phyloP scores from a whole-genome alignment of 2,329 filamentous ascomycete genomes.

The Colletotrichum sp. region DNA sequence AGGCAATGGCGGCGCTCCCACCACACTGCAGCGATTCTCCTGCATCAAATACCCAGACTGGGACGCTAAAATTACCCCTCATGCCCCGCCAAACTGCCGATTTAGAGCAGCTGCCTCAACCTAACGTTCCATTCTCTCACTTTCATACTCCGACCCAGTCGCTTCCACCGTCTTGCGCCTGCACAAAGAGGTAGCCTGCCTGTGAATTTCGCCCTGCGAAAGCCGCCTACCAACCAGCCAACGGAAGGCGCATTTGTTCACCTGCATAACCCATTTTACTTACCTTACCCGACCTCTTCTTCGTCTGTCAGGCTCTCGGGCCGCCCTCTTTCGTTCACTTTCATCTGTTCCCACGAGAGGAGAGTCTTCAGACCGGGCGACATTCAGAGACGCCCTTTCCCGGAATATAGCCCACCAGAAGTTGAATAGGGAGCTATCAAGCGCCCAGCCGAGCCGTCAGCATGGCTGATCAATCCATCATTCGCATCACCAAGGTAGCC shows the following conservation, averaged over 20 bases:
- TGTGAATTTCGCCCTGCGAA: not conserved
- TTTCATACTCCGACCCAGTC: not conserved
- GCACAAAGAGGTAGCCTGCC: conserved; percentile 1
- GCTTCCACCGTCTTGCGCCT: not conserved
- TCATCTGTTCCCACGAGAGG: not conserved
- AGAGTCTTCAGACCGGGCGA: not conserved
- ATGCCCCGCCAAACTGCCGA: conserved; percentile 18
- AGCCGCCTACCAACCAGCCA: not conserved
- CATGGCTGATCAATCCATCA: conserved; percentile 86
- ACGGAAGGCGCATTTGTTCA: not conserved
- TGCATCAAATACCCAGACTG: not conserved
- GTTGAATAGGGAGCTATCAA: not conserved
- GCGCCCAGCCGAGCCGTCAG: conserved; percentile 24
- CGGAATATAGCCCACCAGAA: not conserved
- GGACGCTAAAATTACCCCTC: conserved; percentile 21
- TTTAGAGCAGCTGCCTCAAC: conserved; percentile 12
- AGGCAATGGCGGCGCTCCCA: not conserved
- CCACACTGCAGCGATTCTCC: not conserved
- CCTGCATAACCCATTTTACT: not conserved
- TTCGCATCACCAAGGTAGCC: conserved; percentile 82
- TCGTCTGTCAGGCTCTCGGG: conserved; percentile 9
- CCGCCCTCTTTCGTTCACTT: not conserved
- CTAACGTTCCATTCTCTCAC: not conserved
- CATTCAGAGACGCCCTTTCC: not conserved
- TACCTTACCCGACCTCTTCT: not conserved